Base-by-base conservation (phyloP, 202 grass and related monocot genomes). In the Brachypodium distachyon region DNA sequence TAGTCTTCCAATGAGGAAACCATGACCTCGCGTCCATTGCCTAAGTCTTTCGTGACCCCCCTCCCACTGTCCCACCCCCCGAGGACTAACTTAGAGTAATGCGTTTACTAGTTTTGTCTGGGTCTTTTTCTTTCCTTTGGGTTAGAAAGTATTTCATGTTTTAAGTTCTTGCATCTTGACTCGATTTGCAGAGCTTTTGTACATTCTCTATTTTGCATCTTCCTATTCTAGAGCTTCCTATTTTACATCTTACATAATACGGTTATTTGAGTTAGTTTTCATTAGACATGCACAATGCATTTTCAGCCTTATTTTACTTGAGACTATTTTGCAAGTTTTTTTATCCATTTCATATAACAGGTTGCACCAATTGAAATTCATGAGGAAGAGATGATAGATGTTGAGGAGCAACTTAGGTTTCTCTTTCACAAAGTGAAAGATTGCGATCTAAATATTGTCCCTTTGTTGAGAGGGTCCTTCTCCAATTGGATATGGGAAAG, bases 281-380 rank as follows among this genome's bases (percentile, higher is more conserved):
- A 7, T 57, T 18, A 34, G 51, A 22, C 55, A 69, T 42, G 12
- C 9, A 53, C 25, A 48, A 4, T 26, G 12, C 40, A 9, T 42
- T 14, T 75, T 74, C 40, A 60, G 25, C 25, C 44, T 74, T 75
- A n/a, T 60, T 18, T 12, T 44, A 60, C 4, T 43, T 60, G 28
- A 17, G 50, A 56, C 14, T 41, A 28, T 73, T 73, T 73, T 38
- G 1, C 12, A 73, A 60, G 17, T 46, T 79, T 46, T 79, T 22
- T 52, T 82, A 68, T 69, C 28, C 11, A 21, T 71, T 27, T 81
- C 14, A 51, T 74, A 53, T 77, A 77, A 72, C 89, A 97, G 94
- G 86, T 97, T 87, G 83, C 92, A 82, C 94, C 94, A 78, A 92
- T 94, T 38, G 94, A 97, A 90, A 92, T 94, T 84, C 94, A 97